phyloP scores from a whole-genome alignment of 148 eudicot species.

The Limonium bicolor region DNA sequence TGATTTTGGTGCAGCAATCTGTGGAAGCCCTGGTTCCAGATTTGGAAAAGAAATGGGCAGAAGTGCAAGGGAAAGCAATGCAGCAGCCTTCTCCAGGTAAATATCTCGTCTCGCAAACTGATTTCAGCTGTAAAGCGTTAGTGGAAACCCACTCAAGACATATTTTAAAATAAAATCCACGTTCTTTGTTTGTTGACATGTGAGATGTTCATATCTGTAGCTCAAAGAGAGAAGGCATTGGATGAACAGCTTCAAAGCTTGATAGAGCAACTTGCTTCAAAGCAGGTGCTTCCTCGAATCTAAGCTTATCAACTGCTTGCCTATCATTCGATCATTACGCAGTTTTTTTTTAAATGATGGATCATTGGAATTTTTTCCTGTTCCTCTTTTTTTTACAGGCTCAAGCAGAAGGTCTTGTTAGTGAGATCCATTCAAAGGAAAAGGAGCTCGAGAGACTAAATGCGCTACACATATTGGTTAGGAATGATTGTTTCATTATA shows the following conservation, averaged over 20 bases:
- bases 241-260: constrained; percentile 93
- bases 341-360: too few species aligned
- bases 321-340: too few species aligned
- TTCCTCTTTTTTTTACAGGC: constrained; percentile 26
- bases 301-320: too few species aligned
- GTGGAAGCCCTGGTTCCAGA: constrained; percentile 49
- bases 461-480: too few species aligned
- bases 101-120: too few species aligned
- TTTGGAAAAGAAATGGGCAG: constrained; percentile 67
- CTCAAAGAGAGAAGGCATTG: constrained; percentile 85
- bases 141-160: too few species aligned
- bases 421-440: constrained; percentile 76
- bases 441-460: constrained; percentile 74
- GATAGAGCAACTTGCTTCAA: constrained; percentile 80
- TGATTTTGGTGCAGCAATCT: constrained; percentile 40
- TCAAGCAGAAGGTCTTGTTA: constrained; percentile 77
- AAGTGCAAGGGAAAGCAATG: constrained; percentile 64
- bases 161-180: too few species aligned
- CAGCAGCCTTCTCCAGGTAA: constrained; percentile 90
- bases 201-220: constrained; percentile 20
- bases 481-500: too few species aligned
- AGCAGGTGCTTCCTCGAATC: too few species aligned
- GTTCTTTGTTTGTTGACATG: too few species aligned
- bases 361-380: neutral
- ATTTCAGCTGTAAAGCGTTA: too few species aligned